Conservation (phyloP, 1,139 yeast genomes). For the Saccharomyces hybrid region DNA sequence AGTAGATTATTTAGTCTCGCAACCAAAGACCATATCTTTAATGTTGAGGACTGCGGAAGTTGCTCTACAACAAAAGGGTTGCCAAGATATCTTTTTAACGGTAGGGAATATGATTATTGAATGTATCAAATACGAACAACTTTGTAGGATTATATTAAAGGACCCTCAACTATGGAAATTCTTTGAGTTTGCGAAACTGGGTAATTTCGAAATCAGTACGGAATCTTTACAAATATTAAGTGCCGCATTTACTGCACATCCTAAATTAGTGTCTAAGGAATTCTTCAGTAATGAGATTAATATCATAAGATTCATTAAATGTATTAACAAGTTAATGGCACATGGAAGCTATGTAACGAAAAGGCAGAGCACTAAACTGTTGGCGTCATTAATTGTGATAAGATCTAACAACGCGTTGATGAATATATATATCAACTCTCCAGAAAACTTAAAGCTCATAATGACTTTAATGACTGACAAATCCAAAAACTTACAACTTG, state of each 20-base stretch:
- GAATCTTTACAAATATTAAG: constrained; percentile 75
- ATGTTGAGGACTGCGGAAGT: constrained; percentile 66
- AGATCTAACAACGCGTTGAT: constrained; percentile 67
- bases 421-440: constrained; percentile 69
- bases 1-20: constrained; percentile 67
- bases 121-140: constrained; percentile 70
- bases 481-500: constrained; percentile 80
- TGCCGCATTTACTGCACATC: constrained; percentile 65
- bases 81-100: constrained; percentile 57
- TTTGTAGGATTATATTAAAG: constrained; percentile 52
- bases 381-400: constrained; percentile 68
- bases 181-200: constrained; percentile 67
- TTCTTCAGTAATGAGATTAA: constrained; percentile 49
- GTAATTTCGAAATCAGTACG: constrained; percentile 82
- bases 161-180: constrained; percentile 69
- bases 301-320: constrained; percentile 47
- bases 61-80: constrained; percentile 29
- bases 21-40: constrained; percentile 56
- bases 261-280: constrained; percentile 52
- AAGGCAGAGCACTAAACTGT: constrained; percentile 76
- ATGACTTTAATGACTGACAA: constrained; percentile 85
- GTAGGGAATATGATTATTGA: constrained; percentile 80
- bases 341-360: constrained; percentile 84
- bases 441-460: constrained; percentile 73
- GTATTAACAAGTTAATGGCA: constrained; percentile 61